Evolutionary conservation across 1,139 yeast species (phyloP), one percentile per base, ranked within the genome.

Genomic region (Yamadazyma dushanensis): DNA sequence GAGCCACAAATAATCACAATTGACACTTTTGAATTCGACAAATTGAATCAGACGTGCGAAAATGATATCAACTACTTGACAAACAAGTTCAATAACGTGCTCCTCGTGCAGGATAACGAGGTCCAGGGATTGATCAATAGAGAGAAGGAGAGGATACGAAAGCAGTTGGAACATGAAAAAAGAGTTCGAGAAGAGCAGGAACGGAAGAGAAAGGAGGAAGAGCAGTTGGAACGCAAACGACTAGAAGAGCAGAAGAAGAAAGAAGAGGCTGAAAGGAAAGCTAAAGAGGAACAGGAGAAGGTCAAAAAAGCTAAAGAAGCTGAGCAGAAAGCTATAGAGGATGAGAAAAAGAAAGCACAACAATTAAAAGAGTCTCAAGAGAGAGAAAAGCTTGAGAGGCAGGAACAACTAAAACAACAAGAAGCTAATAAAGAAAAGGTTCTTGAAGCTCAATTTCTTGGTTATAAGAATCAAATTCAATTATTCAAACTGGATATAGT

Each of bases 401-500:
- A 21, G 35, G 27, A 27, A 31, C 30, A 34, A 36, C n/a, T 17
- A 34, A 34, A 41, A 37, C 49, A 45, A 13, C 40, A 42, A 21
- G 43, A 50, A 9, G 46, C 63, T 17, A 69, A 81, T 0, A 60
- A 68, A 46, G 64, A 61, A 35, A 32, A 40, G 0, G 49, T 49
- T 1, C 68, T 85, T 8, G 78, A 76, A 32, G 50, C 55, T 17
- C 68, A 64, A 19, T 83, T 78, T 44, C 35, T 61, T n/a, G 57
- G 67, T 30, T 76, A 84, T 50, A 79, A 73, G 47, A 57, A 70
- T 32, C 73, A 73, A 45, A 85, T 86, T 36, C 56, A 54, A 5
- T 73, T 72, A 25, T 84, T 88, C 42, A 86, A 88, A 50, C 46
- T 50, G 1, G 66, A 73, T 16, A 71, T 90, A 24, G 81, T 77